Percentiles rank a stretch among this genome's conserved stretches.
These are phyloP conservation scores for Zygoascus biomembranicola DNA, from an alignment of 805 yeast species.

Conservation along the genomic window DNA sequence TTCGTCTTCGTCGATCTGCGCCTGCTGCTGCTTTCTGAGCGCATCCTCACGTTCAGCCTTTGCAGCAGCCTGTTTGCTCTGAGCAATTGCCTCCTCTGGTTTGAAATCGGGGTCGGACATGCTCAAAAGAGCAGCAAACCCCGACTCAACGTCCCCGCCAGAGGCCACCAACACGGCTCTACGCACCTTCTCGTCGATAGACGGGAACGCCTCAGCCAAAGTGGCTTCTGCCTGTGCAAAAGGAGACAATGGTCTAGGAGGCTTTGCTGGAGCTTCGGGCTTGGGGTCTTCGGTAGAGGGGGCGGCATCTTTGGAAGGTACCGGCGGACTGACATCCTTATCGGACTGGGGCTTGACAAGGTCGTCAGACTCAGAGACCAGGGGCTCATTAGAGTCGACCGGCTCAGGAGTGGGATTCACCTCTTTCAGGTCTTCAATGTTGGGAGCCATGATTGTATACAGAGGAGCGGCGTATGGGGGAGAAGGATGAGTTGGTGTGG, in stretches of 20 bases:
- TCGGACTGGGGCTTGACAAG: background rate
- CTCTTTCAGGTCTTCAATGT: conserved; percentile 6
- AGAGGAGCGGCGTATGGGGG: background rate
- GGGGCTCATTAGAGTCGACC: conserved; percentile 1
- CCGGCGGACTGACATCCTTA: conserved; percentile 2
- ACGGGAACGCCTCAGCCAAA: conserved; percentile 81
- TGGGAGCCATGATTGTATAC: background rate
- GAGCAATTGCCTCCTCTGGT: conserved; percentile 17
- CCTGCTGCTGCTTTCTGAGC: conserved; percentile 17
- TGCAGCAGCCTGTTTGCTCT: conserved; percentile 23
- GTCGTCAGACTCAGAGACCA: background rate
- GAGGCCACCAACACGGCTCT: conserved; percentile 82
- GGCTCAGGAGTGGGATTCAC: conserved; percentile 7
- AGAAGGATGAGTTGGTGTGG: background rate
- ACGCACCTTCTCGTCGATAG: conserved; percentile 57
- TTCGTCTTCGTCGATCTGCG: conserved; percentile 68
- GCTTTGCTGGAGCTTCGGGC: conserved; percentile 34
- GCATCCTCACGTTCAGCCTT: conserved; percentile 22
- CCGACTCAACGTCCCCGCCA: conserved; percentile 69
- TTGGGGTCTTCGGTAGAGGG: conserved; percentile 6
- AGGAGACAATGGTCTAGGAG: conserved; percentile 58
- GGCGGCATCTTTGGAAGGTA: conserved; percentile 3
- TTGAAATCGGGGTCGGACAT: conserved; percentile 46
- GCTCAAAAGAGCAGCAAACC: conserved; percentile 79
- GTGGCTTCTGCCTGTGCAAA: conserved; percentile 46